Evolutionary conservation across 768 basidiomycete species (phyloP).

Genomic region (Suillus americanus): DNA sequence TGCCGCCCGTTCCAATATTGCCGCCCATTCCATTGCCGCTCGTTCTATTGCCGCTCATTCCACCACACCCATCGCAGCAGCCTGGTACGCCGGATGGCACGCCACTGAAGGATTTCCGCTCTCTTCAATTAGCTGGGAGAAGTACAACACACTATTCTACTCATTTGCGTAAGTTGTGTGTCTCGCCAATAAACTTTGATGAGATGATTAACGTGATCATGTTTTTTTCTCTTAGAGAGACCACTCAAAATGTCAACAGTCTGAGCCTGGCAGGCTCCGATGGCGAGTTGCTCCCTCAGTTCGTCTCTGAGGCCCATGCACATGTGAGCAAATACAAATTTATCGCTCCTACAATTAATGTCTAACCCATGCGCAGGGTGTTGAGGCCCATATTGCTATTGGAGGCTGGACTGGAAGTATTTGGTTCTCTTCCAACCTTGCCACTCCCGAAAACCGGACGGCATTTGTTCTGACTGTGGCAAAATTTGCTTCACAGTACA

Average conservation of each 20-base stretch:
- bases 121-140: conserved; percentile 62
- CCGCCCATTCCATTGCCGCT: background rate
- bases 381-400: conserved; percentile 51
- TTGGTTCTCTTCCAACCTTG: conserved; percentile 55
- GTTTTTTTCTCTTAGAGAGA: conserved; percentile 24
- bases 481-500: conserved; percentile 44
- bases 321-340: conserved; percentile 27
- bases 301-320: conserved; percentile 47
- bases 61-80: conserved; percentile 38
- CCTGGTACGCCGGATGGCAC: conserved; percentile 72
- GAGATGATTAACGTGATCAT: background rate
- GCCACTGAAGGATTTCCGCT: conserved; percentile 49
- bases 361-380: conserved; percentile 34
- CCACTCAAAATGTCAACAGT: conserved; percentile 32
- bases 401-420: conserved; percentile 63
- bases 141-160: conserved; percentile 70
- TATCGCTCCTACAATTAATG: background rate
- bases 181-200: background rate
- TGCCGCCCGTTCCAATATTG: background rate
- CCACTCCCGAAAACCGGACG: conserved; percentile 49
- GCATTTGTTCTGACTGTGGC: conserved; percentile 53
- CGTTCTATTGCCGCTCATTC: background rate
- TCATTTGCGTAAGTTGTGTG: conserved; percentile 54
- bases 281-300: conserved; percentile 49
- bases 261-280: conserved; percentile 44